Evolutionary conservation across 768 basidiomycete species (phyloP), one percentile per base, ranked within the genome.

Genomic region (Pulveroboletus sp.): DNA sequence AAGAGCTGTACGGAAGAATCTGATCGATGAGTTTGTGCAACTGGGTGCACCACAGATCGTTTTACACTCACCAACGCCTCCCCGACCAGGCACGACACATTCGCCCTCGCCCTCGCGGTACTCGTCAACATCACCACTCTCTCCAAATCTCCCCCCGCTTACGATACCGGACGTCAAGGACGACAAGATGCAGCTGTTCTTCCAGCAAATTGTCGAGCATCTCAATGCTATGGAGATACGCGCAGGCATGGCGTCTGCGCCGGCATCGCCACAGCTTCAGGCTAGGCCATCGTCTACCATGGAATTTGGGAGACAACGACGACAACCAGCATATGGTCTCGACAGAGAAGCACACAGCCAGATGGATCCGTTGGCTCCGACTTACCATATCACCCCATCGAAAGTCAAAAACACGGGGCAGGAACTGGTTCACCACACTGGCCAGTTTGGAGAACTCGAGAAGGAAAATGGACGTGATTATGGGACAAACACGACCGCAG

Each of bases 181-280:
- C 59, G 80, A 80, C 46, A 82, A 79, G 39, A 81, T 95, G 59
- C 89, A 92, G 57, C 70, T 80, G 40, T 94, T 94, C 71, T 89
- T 93, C 68, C 76, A 86, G 47, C 89, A 94, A 65, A 83, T 93
- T 40, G 86, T 83, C 8, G 80, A 86, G 41, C 88, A 89, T 63
- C 78, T 93, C 49, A 83, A 85, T 58, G 76, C 78, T 39, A 81
- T 92, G 71, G 83, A 87, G 60, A 73, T 76, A 35, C 77, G 78
- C 43, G 74, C 79, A 12, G 65, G 58, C 8, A 56, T 57, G 37
- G 17, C 61, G 8, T 55, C 55, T 14, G 12, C 47, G 12, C 56
- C 53, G 2, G 49, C 38, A 24, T 57, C 63, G 15, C 59, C 63
- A 12, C 58, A 52, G 18, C 17, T 61, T 8, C 47, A 43, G 10